Base-by-base conservation (phyloP, 2,329 filamentous ascomycete species). In the Magnaporthiopsis rhizophila region DNA sequence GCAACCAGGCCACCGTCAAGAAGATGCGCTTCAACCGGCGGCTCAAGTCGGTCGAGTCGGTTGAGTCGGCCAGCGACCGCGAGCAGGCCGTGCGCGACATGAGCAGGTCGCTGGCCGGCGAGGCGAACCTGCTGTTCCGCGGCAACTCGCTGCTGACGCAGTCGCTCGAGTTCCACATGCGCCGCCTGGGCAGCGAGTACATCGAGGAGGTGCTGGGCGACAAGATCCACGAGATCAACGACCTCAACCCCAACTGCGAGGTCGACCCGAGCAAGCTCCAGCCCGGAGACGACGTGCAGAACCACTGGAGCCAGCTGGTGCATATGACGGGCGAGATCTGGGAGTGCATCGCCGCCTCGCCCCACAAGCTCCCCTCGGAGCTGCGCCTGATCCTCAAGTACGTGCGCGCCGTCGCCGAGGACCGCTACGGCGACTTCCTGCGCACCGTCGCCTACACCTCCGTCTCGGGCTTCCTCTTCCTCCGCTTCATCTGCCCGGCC, bases 401-500 rank as follows among this genome's bases (percentile, higher is more conserved):
- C 70, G 90, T 98, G 62, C 86, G 92, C 63, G 92, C 92, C 9
- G 96, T 96, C 65, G 93, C 94, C 21, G 94, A 97, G 70, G 93
- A 97, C 74, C 89, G 93, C 24, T 98, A 97, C 73, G 94, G 94
- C 34, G 92, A 96, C 74, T 97, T 96, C 71, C 79, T 97, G 58
- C 88, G 92, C 34, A 94, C 90, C 2, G 92, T 97, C 53, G 87
- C 89, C 59, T 98, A 97, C 73, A 97, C 93, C 63, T 96, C 92
- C 73, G 92, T 98, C 1, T 97, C 92, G 59, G 94, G 94, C 0
- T 98, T 98, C 72, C 78, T 98, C 15, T 98, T 98, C 74, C 81
- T 98, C 66, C 89, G 94, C 6, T 97, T 97, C 79, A 95, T 98
- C 72, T 97, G 93, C 72, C 94, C 94, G 3, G 93, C 94, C n/a